These are phyloP conservation scores for Chamaecyparis obtusa DNA, from an alignment of 75 land plant genomes.

Conservation along the genomic window DNA sequence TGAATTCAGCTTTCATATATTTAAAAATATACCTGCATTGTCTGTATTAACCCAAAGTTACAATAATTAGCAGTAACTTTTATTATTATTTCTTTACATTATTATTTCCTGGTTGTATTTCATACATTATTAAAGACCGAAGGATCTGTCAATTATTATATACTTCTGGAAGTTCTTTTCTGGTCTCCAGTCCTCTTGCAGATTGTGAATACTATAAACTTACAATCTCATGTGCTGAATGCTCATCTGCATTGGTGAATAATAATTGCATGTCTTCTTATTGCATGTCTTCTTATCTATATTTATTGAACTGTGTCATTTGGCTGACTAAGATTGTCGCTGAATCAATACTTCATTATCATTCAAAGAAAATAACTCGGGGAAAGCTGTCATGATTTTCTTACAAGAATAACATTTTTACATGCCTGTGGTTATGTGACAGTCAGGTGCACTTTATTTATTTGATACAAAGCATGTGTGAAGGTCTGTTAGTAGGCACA, in stretches of 20 bases:
- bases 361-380: no score
- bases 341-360: no score
- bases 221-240: neutral
- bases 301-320: no score
- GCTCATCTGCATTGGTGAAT: neutral
- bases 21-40: neutral
- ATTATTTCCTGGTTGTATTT: neutral
- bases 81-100: neutral
- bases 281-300: neutral
- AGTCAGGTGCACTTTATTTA: no score
- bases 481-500: no score
- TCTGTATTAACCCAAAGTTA: neutral
- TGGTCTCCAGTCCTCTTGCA: neutral
- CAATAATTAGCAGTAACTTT: neutral
- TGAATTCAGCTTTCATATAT: neutral
- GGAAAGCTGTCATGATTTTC: no score
- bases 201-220: neutral
- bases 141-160: neutral
- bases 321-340: no score
- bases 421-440: no score
- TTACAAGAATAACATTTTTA: no score
- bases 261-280: neutral
- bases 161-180: neutral
- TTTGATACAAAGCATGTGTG: no score
- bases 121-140: neutral